Conservation (phyloP, 2,329 filamentous ascomycete genomes). For the Calonectria multiphialidica region DNA sequence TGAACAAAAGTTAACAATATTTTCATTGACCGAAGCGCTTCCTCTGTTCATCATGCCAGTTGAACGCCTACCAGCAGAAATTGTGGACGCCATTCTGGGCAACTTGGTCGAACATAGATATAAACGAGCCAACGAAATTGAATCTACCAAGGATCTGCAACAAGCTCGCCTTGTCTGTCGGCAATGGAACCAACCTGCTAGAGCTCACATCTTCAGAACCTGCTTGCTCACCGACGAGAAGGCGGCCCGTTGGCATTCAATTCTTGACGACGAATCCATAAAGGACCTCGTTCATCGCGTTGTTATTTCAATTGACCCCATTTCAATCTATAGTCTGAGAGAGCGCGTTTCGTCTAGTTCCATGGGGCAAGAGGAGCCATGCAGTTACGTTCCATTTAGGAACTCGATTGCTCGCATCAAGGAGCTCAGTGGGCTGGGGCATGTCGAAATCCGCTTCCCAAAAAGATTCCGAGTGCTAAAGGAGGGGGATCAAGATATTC, state of each 20-base stretch:
- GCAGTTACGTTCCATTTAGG: background rate
- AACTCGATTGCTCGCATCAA: background rate
- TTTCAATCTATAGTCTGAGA: background rate
- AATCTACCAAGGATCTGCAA: background rate
- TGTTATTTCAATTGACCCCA: background rate
- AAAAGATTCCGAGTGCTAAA: background rate
- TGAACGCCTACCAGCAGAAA: background rate
- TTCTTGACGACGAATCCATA: background rate
- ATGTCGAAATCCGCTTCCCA: background rate
- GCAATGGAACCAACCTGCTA: background rate
- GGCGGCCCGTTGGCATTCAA: background rate
- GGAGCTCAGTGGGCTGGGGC: background rate
- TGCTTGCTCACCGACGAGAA: background rate
- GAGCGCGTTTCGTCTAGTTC: background rate
- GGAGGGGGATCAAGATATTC: background rate
- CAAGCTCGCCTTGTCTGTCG: background rate
- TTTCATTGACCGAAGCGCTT: background rate
- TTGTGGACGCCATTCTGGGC: background rate
- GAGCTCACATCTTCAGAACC: background rate
- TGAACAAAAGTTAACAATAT: too few species aligned
- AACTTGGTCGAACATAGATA: background rate
- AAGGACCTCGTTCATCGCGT: background rate
- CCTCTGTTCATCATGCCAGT: background rate
- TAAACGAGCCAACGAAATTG: too few species aligned
- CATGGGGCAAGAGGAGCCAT: background rate